These are phyloP conservation scores for Chimonanthus salicifolius DNA, from an alignment of 164 flowering plant species.

Conservation along the genomic window DNA sequence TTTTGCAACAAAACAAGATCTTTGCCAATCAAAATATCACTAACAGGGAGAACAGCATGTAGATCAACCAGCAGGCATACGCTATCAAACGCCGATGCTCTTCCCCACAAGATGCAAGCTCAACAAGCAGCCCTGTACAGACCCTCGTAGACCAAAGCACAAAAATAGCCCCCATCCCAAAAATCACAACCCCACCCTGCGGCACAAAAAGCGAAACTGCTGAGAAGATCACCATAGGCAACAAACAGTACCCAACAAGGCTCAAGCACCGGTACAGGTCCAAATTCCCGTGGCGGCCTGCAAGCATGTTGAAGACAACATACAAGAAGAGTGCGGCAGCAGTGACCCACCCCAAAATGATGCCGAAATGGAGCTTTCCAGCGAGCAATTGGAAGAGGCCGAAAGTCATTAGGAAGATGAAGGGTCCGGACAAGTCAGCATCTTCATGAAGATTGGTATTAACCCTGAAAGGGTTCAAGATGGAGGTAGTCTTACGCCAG, in stretches of 20 bases:
- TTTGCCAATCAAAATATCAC: conserved; percentile 48
- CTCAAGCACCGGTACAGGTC: conserved; percentile 78
- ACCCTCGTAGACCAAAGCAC: conserved; percentile 80
- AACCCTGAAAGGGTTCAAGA: conserved; percentile 61
- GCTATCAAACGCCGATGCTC: conserved; percentile 82
- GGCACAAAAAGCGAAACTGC: conserved; percentile 70
- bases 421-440: conserved; percentile 85
- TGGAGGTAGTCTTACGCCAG: conserved; percentile 66
- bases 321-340: conserved; percentile 69
- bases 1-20: too few relatives aligned
- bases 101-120: conserved; percentile 64
- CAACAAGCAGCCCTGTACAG: conserved; percentile 61
- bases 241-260: conserved; percentile 72
- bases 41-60: conserved; percentile 66
- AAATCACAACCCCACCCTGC: conserved; percentile 41
- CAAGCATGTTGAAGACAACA: conserved; percentile 76
- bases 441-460: conserved; percentile 58
- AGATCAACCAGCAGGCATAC: conserved; percentile 83
- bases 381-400: conserved; percentile 82
- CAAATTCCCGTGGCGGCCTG: conserved; percentile 75
- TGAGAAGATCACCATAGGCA: conserved; percentile 77
- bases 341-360: conserved; percentile 83
- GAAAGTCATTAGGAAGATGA: conserved; percentile 55
- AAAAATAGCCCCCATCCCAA: conserved; percentile 43
- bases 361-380: conserved; percentile 87